Conservation (phyloP, 176 grass and related monocot species). For the Triticum aestivum region DNA sequence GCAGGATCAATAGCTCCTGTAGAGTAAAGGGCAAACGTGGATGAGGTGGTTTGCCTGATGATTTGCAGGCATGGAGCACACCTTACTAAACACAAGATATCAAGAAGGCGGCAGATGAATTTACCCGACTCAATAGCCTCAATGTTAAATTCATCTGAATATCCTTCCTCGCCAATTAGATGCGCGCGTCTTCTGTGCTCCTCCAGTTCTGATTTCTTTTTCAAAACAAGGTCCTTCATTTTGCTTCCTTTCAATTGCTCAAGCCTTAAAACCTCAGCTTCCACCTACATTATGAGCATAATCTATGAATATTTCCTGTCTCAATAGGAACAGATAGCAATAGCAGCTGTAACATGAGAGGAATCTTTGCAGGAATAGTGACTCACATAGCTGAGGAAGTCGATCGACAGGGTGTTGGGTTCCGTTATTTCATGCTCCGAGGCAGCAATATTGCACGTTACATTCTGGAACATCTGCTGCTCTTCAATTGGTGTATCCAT, state of each 20-base stretch:
- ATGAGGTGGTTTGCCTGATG: background rate
- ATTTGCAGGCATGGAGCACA: background rate
- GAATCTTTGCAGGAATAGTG: slow-evolving; percentile 2
- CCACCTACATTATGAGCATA: slow-evolving; percentile 54
- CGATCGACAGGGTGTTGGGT: slow-evolving; percentile 63
- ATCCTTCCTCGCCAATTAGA: slow-evolving; percentile 57
- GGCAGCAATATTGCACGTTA: slow-evolving; percentile 74
- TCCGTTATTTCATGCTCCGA: slow-evolving; percentile 79
- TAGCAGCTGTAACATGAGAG: slow-evolving; percentile 3
- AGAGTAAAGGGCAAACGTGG: background rate
- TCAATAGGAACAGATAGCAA: background rate
- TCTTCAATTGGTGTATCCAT: slow-evolving; percentile 93
- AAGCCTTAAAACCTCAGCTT: slow-evolving; percentile 83
- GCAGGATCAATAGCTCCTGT: slow-evolving; percentile 77
- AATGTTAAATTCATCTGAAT: slow-evolving; percentile 59
- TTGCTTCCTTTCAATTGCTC: slow-evolving; percentile 84
- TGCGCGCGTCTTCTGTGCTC: slow-evolving; percentile 66
- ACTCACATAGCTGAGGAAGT: slow-evolving; percentile 74
- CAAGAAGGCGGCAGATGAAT: background rate
- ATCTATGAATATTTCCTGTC: slow-evolving; percentile 1
- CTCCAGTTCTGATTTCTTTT: slow-evolving; percentile 80
- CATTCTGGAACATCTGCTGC: slow-evolving; percentile 79
- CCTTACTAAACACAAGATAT: background rate
- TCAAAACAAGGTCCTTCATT: slow-evolving; percentile 81
- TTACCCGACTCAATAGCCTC: slow-evolving; percentile 87